Evolutionary conservation across 2,329 filamentous ascomycete genomes (phyloP).

Genomic region (Curvularia hawaiiensis): DNA sequence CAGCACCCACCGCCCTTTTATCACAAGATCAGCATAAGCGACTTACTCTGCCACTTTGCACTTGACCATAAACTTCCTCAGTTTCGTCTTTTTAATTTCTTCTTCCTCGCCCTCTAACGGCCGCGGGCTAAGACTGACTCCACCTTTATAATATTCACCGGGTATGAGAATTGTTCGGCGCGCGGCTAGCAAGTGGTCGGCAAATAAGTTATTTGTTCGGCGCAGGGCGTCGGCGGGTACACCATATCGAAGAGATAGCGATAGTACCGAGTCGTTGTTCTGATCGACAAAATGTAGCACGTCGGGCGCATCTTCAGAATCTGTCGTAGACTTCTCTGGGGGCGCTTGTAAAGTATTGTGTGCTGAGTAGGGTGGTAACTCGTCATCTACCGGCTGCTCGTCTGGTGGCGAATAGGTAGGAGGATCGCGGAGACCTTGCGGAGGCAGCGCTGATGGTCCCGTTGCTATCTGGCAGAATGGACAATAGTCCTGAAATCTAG

Average conservation of each 20-base stretch:
- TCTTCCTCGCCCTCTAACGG: constrained; percentile 78
- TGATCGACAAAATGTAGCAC: constrained; percentile 77
- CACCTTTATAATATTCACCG: constrained; percentile 69
- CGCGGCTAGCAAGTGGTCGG: constrained; percentile 72
- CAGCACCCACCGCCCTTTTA: constrained; percentile 28
- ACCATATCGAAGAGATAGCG: constrained; percentile 72
- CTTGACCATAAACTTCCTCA: constrained; percentile 78
- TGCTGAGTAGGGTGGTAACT: constrained; percentile 52
- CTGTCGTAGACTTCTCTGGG: constrained; percentile 37
- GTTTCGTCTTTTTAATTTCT: constrained; percentile 69
- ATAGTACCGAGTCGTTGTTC: constrained; percentile 68
- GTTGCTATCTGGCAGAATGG: constrained; percentile 79
- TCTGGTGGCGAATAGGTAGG: constrained; percentile 64
- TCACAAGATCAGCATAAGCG: neutral
- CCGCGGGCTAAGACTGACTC: constrained; percentile 69
- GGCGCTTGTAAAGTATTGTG: constrained; percentile 34
- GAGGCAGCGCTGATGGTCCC: constrained; percentile 62
- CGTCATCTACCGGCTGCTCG: constrained; percentile 40
- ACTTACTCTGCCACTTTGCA: constrained; percentile 78
- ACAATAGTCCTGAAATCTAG: constrained; percentile 68
- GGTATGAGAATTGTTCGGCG: constrained; percentile 75
- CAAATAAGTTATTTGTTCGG: constrained; percentile 70
- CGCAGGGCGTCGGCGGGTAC: constrained; percentile 69
- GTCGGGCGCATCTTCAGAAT: constrained; percentile 58
- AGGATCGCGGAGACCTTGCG: constrained; percentile 69